Base-by-base conservation (phyloP, 768 basidiomycete species). In the Termitomyces sp. region DNA sequence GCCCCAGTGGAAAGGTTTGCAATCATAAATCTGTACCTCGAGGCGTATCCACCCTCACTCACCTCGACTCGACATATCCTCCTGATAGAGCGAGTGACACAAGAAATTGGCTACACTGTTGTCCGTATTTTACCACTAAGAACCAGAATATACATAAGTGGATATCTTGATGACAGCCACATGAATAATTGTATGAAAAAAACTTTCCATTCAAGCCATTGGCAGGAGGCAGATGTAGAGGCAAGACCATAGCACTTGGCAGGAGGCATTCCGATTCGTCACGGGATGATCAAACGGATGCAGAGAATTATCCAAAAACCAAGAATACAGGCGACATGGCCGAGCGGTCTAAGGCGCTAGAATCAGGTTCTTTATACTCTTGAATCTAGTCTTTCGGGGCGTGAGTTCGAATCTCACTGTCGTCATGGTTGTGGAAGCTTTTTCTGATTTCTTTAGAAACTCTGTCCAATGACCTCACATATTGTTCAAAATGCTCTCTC, bases 291-390 rank as follows among this genome's bases (percentile, higher is more conserved):
- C n/a, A n/a, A n/a, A n/a, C n/a, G n/a, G n/a, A n/a, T n/a, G n/a
- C n/a, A n/a, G n/a, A n/a, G n/a, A n/a, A n/a, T n/a, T n/a, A n/a
- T n/a, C n/a, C 30, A 30, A 30, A 30, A 30, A 30, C 30, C 30
- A 30, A 14, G 3, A 12, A 16, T 22, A 44, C 24, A 18, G 36
- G 52, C 27, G 52, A 53, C 36, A 27, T 80, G 80, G 79, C 79
- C 79, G 80, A 81, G 79, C 76, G 79, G 79, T 81, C 79, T 74
- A 81, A 81, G 80, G 80, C 78, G 79, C 79, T 77, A 78, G 80
- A 81, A 73, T 77, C 75, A 78, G 77, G 77, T 36, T 30, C 3
- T n/a, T 20, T 20, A 1, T 8, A 0, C n/a, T 10, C n/a, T 20
- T n/a, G n/a, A n/a, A 40, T 40, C 40, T 40, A 40, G 40, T 40